Evolutionary conservation across 352 stramenopile species (phyloP), one percentile per base, ranked within the genome.

Genomic region (Phytophthora agathidicida): DNA sequence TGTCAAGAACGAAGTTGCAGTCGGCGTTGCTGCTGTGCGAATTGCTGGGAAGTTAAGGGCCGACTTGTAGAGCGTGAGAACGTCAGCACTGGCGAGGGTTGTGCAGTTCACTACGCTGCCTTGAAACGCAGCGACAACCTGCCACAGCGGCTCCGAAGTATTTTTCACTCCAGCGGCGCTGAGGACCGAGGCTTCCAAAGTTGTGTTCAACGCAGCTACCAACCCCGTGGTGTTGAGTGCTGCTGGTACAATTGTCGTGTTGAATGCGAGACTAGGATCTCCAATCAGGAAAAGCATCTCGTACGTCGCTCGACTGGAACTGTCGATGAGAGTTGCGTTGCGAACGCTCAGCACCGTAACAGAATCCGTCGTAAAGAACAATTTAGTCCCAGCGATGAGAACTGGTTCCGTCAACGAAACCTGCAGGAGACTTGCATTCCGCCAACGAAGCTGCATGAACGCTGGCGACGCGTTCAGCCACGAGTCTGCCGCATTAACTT

Each of bases 321-420:
- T 60, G 38, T 68, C 47, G n/a, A 61, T 20, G 19, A 53, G 14
- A 10, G 55, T 56, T 14, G 42, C 38, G 24, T 66, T 68, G 44
- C 60, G 69, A 19, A 75, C 59, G 39, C 42, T 65, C 20, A 78
- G 19, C 35, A 75, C 56, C 5, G 31, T 46, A 36, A 75, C 69
- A 2, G 60, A 19, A 1, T 57, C 33, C 11, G 56, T 67, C 7
- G 47, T 24, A 24, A 65, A 75, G 35, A 71, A 78, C 8, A n/a
- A 19, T 26, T 69, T 64, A n/a, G 60, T 50, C 0, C 50, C 65
- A 17, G 31, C 14, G 20, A 55, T n/a, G 22, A 78, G 41, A 38
- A 48, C 14, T 32, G 60, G 60, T 19, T 75, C 69, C 1, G 69
- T 46, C 19, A 71, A 22, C 17, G 69, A 67, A 24, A 78, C 37